Percentiles rank a stretch among this genome's conserved stretches.
Evolutionary conservation across 257 asterid species (phyloP).

Genomic region (Agastache rugosa): DNA sequence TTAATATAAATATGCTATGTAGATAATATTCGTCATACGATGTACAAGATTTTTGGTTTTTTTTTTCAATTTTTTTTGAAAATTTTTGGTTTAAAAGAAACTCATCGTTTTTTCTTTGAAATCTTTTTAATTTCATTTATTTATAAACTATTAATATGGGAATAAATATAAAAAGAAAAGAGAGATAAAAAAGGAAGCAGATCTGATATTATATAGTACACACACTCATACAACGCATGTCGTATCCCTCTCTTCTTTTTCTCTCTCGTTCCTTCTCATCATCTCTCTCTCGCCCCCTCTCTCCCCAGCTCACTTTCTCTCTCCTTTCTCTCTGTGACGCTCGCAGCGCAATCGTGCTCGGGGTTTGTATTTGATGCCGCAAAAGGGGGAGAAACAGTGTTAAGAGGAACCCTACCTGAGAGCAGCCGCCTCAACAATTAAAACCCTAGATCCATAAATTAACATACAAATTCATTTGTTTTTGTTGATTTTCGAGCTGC

Average conservation of each 20-base stretch:
- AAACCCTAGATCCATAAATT: conserved; percentile 52
- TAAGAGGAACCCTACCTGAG: conserved; percentile 34
- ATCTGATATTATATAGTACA: conserved; percentile 42
- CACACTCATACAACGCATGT: conserved; percentile 34
- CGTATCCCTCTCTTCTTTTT: background rate
- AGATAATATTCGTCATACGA: too few species aligned
- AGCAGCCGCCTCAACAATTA: conserved; percentile 44
- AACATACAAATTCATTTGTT: background rate
- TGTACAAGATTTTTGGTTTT: too few species aligned
- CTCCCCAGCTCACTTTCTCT: conserved; percentile 20
- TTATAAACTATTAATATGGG: too few species aligned
- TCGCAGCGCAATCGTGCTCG: conserved; percentile 25
- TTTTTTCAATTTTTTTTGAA: too few species aligned
- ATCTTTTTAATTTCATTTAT: too few species aligned
- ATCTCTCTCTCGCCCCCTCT: conserved; percentile 12
- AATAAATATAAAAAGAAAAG: background rate
- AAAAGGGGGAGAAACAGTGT: conserved; percentile 37
- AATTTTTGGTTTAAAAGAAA: too few species aligned
- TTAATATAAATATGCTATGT: too few species aligned
- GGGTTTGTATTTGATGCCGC: conserved; percentile 39
- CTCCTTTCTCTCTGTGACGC: conserved; percentile 20
- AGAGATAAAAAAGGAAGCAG: conserved; percentile 33
- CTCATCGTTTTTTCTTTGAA: too few species aligned
- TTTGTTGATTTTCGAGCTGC: conserved; percentile 31
- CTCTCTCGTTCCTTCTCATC: conserved; percentile 3